A percentile compares a stretch with the other conserved stretches of the same genome.
These are phyloP conservation scores for Tympanopsis confertula DNA, from an alignment of 2,329 filamentous ascomycete species.

Conservation along the genomic window DNA sequence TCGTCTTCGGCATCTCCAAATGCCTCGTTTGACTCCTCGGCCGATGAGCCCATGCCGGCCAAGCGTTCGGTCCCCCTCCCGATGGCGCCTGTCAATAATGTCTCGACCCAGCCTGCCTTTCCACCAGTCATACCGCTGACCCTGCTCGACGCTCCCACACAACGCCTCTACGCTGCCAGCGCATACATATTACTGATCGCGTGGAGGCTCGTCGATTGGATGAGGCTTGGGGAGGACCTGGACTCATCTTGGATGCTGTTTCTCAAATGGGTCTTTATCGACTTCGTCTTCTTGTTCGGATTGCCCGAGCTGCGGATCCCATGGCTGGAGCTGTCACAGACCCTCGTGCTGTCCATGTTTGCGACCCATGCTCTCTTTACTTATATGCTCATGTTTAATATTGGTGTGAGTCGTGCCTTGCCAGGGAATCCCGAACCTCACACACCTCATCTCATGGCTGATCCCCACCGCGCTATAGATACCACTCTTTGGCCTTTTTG, in stretches of 20 bases:
- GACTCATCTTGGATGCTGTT: constrained; percentile 82
- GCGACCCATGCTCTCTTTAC: constrained; percentile 61
- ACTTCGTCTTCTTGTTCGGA: constrained; percentile 77
- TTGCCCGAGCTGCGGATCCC: constrained; percentile 83
- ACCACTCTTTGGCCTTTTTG: constrained; percentile 48
- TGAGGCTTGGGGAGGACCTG: constrained; percentile 66
- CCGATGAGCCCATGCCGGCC: background rate
- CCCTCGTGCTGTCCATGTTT: constrained; percentile 61
- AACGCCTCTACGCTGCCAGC: constrained; percentile 74
- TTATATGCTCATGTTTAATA: constrained; percentile 84
- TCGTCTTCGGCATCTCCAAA: constrained; percentile 15
- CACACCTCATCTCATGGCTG: constrained; percentile 2
- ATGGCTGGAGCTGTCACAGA: constrained; percentile 85
- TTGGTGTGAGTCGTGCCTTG: constrained; percentile 44
- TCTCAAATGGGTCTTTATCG: constrained; percentile 83
- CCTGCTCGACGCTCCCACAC: constrained; percentile 78
- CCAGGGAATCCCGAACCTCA: background rate
- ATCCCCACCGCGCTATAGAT: background rate
- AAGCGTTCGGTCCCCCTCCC: background rate
- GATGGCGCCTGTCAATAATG: constrained; percentile 10
- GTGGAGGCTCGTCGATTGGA: constrained; percentile 83
- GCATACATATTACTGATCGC: constrained; percentile 65
- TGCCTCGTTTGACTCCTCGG: constrained; percentile 7
- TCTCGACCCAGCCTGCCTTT: background rate
- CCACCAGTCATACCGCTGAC: constrained; percentile 67